Evolutionary conservation across 23 red algal genomes (phyloP).

Genomic region (Gracilaria gracilis): DNA sequence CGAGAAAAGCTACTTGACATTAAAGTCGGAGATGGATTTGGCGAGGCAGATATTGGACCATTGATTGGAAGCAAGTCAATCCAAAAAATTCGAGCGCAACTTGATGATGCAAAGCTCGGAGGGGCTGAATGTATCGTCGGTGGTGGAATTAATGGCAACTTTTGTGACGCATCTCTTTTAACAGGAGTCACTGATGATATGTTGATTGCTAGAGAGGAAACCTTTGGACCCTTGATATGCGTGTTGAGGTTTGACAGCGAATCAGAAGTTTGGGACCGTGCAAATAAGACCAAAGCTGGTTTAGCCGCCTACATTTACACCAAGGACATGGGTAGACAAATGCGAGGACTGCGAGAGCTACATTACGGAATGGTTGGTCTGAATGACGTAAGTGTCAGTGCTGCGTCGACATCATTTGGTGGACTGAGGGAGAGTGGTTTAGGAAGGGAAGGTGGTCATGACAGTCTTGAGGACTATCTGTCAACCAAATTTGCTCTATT

Average conservation of each 20-base stretch:
- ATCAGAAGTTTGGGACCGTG: conserved; percentile 65
- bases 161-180: conserved; percentile 79
- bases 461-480: conserved; percentile 71
- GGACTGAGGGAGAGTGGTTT: conserved; percentile 85
- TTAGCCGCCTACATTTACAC: conserved; percentile 87
- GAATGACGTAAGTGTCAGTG: conserved; percentile 68
- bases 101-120: conserved; percentile 68
- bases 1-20: conserved; percentile 39
- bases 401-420: conserved; percentile 83
- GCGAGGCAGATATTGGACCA: conserved; percentile 71
- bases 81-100: conserved; percentile 46
- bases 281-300: conserved; percentile 63
- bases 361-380: conserved; percentile 89
- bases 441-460: conserved; percentile 82
- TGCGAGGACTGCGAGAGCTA: conserved; percentile 42
- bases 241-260: conserved; percentile 70
- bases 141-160: conserved; percentile 28
- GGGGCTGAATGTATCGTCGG: conserved; percentile 77
- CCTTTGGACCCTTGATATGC: conserved; percentile 81
- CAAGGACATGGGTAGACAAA: conserved; percentile 31
- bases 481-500: conserved; percentile 61
- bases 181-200: conserved; percentile 71
- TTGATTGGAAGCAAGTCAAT: conserved; percentile 78
- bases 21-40: conserved; percentile 74
- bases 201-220: conserved; percentile 78